Base-by-base conservation (phyloP, 2,329 filamentous ascomycete species). In the Stagonosporopsis chrysanthemi region DNA sequence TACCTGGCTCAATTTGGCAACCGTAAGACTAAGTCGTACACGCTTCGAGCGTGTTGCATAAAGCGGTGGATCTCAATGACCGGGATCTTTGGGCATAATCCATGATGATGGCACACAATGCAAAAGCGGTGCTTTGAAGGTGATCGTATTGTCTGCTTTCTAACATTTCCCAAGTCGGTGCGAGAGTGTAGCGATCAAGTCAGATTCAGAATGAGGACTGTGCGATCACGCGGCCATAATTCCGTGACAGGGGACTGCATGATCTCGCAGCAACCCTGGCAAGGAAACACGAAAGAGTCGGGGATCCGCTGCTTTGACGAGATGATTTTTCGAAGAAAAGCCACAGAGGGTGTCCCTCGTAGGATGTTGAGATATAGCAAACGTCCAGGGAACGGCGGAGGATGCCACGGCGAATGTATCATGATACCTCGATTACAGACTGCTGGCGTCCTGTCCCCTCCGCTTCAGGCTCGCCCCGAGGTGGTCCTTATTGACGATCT, bases 181-280 rank as follows among this genome's bases (percentile, higher is more conserved):
- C 19, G n/a, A 22, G 9, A 22, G 3, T 33, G 24, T 33, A 55
- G 15, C 14, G 19, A 11, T 55, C 41, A 33, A 50, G 22, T 49
- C 45, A 33, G 29, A 17, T 40, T 15, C 24, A 41, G 22, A 28
- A 40, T 11, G 6, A 36, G 22, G 28, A 22, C 9, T 28, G 42
- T 35, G 14, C 26, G 28, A 19, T 40, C 33, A 45, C 45, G 29
- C 28, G 44, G 33, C 19, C 17, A 43, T 26, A 8, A 24, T 31
- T 17, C 35, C 28, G 24, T 23, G 17, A 45, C 46, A 56, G 12
- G 52, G 52, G 52, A 9, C 41, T 50, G 45, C 52, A 56, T 56
- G 52, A 56, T 56, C 52, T 56, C 41, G 52, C 52, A 56, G 45
- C 33, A 41, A 50, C 22, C 52, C 46, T 41, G 44, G 40, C 35